Percentiles rank a stretch among this genome's conserved stretches.
Conservation (phyloP, 2,329 filamentous ascomycete genomes). For the Penicillium sp. region DNA sequence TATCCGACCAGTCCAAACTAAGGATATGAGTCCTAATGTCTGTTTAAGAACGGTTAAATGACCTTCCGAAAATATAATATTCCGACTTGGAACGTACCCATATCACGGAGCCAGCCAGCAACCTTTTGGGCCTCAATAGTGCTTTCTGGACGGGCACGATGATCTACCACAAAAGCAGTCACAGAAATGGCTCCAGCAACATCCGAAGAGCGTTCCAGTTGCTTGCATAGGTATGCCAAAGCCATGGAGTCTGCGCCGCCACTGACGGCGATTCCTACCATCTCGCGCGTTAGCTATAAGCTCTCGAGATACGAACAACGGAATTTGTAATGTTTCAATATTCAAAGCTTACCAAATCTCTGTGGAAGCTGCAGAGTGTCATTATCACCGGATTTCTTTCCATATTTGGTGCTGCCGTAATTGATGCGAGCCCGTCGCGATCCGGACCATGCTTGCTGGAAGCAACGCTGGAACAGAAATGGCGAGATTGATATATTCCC, state of each 20-base stretch:
- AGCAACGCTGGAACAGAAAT: slow-evolving; percentile 7
- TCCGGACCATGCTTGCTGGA: slow-evolving; percentile 9
- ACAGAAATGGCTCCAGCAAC: slow-evolving; percentile 26
- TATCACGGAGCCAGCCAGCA: slow-evolving; percentile 35
- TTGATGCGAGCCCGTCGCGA: slow-evolving; percentile 7
- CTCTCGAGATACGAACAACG: neutral
- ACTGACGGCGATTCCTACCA: slow-evolving; percentile 66
- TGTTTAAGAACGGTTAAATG: slow-evolving; percentile 11
- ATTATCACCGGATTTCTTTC: slow-evolving; percentile 5
- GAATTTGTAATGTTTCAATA: neutral
- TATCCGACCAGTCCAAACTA: slow-evolving; percentile 45
- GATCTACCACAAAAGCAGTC: slow-evolving; percentile 54
- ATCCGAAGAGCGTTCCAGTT: slow-evolving; percentile 29
- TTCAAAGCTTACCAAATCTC: slow-evolving; percentile 22
- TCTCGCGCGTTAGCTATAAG: slow-evolving; percentile 1
- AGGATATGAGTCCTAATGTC: slow-evolving; percentile 32
- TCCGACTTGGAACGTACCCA: slow-evolving; percentile 31
- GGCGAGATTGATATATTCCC: slow-evolving; percentile 8
- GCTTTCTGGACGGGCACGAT: slow-evolving; percentile 50
- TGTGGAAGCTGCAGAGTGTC: slow-evolving; percentile 16
- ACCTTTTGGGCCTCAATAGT: slow-evolving; percentile 48
- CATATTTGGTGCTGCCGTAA: slow-evolving; percentile 3
- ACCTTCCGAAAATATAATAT: neutral
- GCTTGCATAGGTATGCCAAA: slow-evolving; percentile 63
- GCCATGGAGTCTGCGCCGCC: slow-evolving; percentile 98